Evolutionary conservation across 768 basidiomycete genomes (phyloP).

Genomic region (Termitomyces sp.): DNA sequence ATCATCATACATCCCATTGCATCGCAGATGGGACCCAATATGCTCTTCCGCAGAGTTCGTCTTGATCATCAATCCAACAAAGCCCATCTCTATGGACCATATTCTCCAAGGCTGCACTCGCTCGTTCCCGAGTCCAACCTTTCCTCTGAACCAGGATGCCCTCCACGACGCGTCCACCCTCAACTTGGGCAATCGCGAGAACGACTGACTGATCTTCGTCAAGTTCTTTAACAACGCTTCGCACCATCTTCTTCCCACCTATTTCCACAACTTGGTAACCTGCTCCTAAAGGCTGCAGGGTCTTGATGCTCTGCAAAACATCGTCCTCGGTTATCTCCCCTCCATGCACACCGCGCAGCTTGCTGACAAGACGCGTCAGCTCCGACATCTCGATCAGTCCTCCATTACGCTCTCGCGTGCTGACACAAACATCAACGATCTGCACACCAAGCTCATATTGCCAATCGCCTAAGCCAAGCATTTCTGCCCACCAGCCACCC

Average conservation of each 20-base stretch:
- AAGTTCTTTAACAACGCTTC: conserved; percentile 85
- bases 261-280: conserved; percentile 84
- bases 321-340: conserved; percentile 84
- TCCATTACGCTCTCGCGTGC: conserved; percentile 84
- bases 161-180: conserved; percentile 67
- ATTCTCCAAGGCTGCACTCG: conserved; percentile 75
- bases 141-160: conserved; percentile 50
- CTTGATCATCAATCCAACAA: conserved; percentile 95
- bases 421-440: conserved; percentile 88
- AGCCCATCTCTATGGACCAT: conserved; percentile 88
- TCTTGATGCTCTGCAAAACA: conserved; percentile 76
- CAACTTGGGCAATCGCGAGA: conserved; percentile 63
- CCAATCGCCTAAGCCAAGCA: conserved; percentile 89
- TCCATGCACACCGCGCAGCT: conserved; percentile 62
- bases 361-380: conserved; percentile 71
- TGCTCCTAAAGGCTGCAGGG: conserved; percentile 82
- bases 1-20: conserved; percentile 64
- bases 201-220: conserved; percentile 87
- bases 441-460: conserved; percentile 94
- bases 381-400: conserved; percentile 89
- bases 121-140: conserved; percentile 78
- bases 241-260: conserved; percentile 73
- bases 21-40: conserved; percentile 91
- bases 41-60: conserved; percentile 51
- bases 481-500: conserved; percentile 90